These are phyloP conservation scores for Daldinia eschscholtzii DNA, from an alignment of 2,329 filamentous ascomycete genomes.

Conservation along the genomic window DNA sequence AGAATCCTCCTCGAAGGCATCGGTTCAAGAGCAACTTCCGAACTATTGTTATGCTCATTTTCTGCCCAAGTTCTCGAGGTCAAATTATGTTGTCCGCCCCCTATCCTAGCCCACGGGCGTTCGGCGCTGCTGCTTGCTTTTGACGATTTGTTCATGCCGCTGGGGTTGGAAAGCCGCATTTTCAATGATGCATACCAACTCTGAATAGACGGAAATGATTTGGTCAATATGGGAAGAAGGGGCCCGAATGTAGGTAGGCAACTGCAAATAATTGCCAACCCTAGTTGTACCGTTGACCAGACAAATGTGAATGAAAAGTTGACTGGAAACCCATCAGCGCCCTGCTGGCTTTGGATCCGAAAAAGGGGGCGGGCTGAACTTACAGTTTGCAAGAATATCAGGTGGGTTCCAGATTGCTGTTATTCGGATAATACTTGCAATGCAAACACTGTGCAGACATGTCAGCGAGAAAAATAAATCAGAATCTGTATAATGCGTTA, in stretches of 20 bases:
- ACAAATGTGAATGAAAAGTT: neutral
- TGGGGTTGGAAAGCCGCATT: neutral
- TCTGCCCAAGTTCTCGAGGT: constrained; percentile 8
- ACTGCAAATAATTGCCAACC: neutral
- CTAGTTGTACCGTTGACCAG: constrained; percentile 1
- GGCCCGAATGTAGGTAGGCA: constrained; percentile 1
- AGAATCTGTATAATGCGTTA: neutral
- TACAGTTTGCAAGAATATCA: neutral
- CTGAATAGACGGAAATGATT: neutral
- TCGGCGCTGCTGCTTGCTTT: neutral
- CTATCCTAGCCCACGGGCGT: neutral
- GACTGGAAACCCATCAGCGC: neutral
- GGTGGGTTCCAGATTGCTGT: constrained; percentile 1
- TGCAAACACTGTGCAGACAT: neutral
- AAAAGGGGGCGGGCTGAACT: neutral
- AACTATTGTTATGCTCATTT: neutral
- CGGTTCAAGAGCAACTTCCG: constrained; percentile 3
- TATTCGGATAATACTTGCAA: constrained; percentile 2
- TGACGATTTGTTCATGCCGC: neutral
- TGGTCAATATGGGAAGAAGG: neutral
- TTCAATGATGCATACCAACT: neutral
- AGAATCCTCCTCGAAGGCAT: neutral
- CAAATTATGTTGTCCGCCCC: neutral
- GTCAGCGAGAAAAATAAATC: neutral
- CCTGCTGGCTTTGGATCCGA: neutral